Percentiles rank a stretch among this genome's conserved stretches.
Evolutionary conservation across 495 filamentous ascomycete genomes (phyloP).

Genomic region (Neurospora sp.): DNA sequence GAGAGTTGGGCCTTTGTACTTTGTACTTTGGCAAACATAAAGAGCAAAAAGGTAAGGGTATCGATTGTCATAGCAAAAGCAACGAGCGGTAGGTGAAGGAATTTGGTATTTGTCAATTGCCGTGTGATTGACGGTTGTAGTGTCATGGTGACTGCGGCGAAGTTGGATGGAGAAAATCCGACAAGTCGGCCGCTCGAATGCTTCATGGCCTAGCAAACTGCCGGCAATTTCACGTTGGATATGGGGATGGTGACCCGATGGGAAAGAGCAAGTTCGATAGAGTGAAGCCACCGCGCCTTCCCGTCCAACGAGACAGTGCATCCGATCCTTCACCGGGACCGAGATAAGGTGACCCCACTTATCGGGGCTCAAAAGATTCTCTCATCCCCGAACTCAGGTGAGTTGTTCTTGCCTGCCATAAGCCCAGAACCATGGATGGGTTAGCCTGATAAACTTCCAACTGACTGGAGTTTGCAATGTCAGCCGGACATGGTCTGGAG

Average conservation of each 20-base stretch:
- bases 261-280: neutral
- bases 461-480: no score
- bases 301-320: neutral
- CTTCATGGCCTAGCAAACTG: neutral
- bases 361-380: no score
- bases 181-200: neutral
- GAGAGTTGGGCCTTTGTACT: neutral
- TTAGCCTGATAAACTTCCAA: no score
- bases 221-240: neutral
- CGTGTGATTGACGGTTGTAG: neutral
- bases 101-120: neutral
- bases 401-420: no score
- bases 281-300: neutral
- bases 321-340: neutral
- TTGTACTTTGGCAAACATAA: neutral
- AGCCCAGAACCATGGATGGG: no score
- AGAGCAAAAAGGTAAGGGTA: neutral
- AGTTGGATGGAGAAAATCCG: neutral
- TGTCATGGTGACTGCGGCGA: neutral
- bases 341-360: no score
- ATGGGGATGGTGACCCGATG: neutral
- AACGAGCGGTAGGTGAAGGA: neutral
- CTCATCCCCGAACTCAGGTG: no score
- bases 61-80: neutral
- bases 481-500: no score